Base-by-base conservation (phyloP, 345 rosid species). In the Chamaenerion angustifolium region DNA sequence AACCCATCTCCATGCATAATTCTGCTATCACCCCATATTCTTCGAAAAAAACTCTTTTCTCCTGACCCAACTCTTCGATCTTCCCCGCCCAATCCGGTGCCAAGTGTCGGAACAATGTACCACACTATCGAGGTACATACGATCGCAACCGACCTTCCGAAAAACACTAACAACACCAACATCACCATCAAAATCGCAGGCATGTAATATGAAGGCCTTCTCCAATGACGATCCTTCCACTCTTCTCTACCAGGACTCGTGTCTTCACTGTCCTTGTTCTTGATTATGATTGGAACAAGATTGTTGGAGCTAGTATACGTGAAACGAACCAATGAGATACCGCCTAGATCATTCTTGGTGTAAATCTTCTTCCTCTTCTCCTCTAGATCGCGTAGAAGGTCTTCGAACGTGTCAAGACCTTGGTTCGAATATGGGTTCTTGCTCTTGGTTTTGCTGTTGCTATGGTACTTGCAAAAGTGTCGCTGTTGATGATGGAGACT, bases 81-180 rank as follows among this genome's bases (percentile, higher is more conserved):
- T 3, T 31, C 37, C 37, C 10, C 8, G 8, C 6, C 37, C 37
- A 31, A 6, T 4, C 67, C 55, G 19, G 62, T 72, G 12, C 52
- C 57, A 16, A 81, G 53, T 41, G 67, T 45, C 17, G 96, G 89
- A 15, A 81, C 68, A 10, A 78, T 7, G 64, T 80, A 87, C 96
- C 96, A 87, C 19, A 68, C 82, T 3, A 83, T 49, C 48, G 84
- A 87, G 44, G 78, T 70, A 21, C 76, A 81, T 48, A 79, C 37
- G 14, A 79, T 76, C 6, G 84, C 78, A 10, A 68, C 70, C 19
- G 89, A 70, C 65, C 89, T 57, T 43, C 95, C 94, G 12, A 79
- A 81, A 10, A 87, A 59, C 12, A 56, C 66, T 62, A 87, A 51
- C 10, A 81, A 77, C 31, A 83, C 16, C 59, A 87, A 58, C 59